phyloP scores from a whole-genome alignment of 2,329 filamentous ascomycete genomes.

The Leptodontidium sp. region DNA sequence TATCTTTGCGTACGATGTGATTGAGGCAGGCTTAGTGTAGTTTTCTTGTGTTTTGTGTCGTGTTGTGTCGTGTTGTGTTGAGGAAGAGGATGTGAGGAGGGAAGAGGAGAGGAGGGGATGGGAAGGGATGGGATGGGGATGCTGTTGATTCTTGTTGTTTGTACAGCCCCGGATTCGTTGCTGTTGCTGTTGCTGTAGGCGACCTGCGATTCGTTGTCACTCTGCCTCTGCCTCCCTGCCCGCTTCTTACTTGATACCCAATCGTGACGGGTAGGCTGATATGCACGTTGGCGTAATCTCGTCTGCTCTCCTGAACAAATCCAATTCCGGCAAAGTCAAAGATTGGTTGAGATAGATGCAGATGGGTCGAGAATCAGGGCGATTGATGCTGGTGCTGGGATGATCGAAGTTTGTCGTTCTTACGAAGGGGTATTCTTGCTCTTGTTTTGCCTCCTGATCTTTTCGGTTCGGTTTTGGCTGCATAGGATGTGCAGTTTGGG shows the following conservation, averaged over 20 bases:
- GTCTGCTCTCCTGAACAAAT: conserved; percentile 10
- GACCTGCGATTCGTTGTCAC: conserved; percentile 20
- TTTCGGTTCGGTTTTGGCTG: neutral
- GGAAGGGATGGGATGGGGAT: neutral
- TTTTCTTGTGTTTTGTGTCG: too few relatives aligned
- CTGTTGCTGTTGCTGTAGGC: conserved; percentile 4
- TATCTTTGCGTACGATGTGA: too few relatives aligned
- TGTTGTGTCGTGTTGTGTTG: too few relatives aligned
- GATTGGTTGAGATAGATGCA: neutral
- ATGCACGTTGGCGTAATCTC: conserved; percentile 19
- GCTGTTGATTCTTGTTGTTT: conserved; percentile 10
- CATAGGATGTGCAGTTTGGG: neutral
- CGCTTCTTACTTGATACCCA: conserved; percentile 11
- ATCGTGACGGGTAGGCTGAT: neutral
- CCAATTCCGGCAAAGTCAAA: neutral
- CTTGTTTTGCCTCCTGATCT: neutral
- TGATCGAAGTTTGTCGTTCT: neutral
- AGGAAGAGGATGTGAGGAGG: too few relatives aligned
- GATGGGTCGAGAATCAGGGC: neutral
- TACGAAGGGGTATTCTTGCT: too few relatives aligned
- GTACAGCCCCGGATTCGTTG: neutral
- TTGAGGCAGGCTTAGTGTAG: too few relatives aligned
- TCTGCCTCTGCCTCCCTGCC: neutral
- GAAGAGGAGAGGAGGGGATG: too few relatives aligned
- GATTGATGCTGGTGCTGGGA: neutral